Conservation (phyloP, 306 rosid species). For the Prunus mume region DNA sequence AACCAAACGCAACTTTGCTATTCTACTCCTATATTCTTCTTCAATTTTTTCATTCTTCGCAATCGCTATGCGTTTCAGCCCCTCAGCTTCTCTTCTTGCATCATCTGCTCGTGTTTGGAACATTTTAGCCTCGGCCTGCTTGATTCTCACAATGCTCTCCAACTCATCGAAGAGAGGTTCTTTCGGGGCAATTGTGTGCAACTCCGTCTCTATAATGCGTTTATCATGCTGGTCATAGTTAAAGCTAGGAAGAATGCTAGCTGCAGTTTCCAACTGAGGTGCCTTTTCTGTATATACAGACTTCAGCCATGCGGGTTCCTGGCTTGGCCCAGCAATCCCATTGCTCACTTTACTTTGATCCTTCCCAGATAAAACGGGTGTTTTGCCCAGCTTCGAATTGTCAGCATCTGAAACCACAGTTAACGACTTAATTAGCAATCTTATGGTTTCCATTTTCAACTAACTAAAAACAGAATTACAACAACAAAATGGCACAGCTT, state of each 20-base stretch:
- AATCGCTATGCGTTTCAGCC: slow-evolving; percentile 74
- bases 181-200: slow-evolving; percentile 61
- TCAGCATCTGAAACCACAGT: slow-evolving; percentile 60
- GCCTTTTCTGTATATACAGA: slow-evolving; percentile 60
- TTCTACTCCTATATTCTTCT: slow-evolving; percentile 69
- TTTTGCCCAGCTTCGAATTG: slow-evolving; percentile 56
- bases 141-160: slow-evolving; percentile 77
- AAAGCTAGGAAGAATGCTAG: slow-evolving; percentile 59
- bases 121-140: slow-evolving; percentile 91
- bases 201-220: slow-evolving; percentile 51
- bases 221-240: slow-evolving; percentile 60
- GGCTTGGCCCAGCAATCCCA: slow-evolving; percentile 71
- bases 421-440: slow-evolving; percentile 24
- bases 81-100: slow-evolving; percentile 94
- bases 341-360: slow-evolving; percentile 57
- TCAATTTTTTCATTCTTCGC: slow-evolving; percentile 85
- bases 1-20: slow-evolving; percentile 56
- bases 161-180: slow-evolving; percentile 79
- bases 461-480: not conserved
- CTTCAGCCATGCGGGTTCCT: slow-evolving; percentile 75
- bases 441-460: slow-evolving; percentile 2
- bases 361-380: slow-evolving; percentile 46
- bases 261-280: slow-evolving; percentile 58
- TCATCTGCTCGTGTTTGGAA: slow-evolving; percentile 88
- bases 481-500: not conserved